Evolutionary conservation across 2,329 filamentous ascomycete genomes (phyloP).

Genomic region (Aureobasidium lini): DNA sequence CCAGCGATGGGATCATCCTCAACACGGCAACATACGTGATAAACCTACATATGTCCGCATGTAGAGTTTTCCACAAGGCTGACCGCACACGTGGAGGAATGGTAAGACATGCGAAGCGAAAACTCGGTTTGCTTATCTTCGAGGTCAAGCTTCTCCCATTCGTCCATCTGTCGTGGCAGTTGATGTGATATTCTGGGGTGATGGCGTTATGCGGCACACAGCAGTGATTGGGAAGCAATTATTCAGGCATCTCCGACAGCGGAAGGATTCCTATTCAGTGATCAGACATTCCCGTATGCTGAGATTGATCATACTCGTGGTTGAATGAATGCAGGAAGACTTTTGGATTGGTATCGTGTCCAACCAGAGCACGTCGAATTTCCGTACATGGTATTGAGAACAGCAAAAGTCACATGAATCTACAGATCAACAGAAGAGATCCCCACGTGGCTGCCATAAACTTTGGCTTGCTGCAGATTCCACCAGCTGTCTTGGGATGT

Average conservation of each 20-base stretch:
- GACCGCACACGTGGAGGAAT: neutral
- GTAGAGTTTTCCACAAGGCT: neutral
- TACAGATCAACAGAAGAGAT: no score
- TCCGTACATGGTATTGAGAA: no score
- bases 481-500: no score
- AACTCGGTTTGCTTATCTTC: neutral
- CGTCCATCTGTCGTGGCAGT: neutral
- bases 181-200: neutral
- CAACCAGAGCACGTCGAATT: no score
- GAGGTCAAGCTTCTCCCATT: neutral
- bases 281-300: no score
- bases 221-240: neutral
- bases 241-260: neutral
- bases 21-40: neutral
- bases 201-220: neutral
- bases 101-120: neutral
- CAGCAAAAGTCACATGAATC: no score
- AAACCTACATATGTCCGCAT: neutral
- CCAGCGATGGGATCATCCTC: constrained; percentile 14
- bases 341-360: no score
- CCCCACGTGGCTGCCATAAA: no score
- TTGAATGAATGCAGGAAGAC: no score
- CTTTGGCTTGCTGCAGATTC: no score
- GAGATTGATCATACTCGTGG: no score
- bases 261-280: neutral